phyloP scores from a whole-genome alignment of 2,329 filamentous ascomycete species.

The Neoarthrinium moseri region DNA sequence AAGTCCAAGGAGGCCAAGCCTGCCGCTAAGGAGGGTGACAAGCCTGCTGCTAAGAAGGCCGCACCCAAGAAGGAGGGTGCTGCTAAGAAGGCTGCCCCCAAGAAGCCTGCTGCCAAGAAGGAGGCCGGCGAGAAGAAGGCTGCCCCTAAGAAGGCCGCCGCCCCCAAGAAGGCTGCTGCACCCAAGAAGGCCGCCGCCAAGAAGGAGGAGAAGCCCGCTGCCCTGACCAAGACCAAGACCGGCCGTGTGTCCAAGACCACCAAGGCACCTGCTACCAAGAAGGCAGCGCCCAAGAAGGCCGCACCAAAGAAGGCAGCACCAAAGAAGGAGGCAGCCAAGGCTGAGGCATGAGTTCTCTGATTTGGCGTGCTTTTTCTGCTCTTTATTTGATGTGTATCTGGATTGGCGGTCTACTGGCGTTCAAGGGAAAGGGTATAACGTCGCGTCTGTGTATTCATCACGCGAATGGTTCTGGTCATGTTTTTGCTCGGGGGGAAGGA shows the following conservation, averaged over 20 bases:
- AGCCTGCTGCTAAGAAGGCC: slow-evolving; percentile 38
- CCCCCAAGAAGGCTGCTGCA: slow-evolving; percentile 32
- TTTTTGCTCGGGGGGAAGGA: slow-evolving; percentile 20
- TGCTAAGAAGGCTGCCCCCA: slow-evolving; percentile 68
- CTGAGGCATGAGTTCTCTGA: slow-evolving; percentile 21
- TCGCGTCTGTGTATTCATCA: slow-evolving; percentile 19
- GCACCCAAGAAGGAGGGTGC: slow-evolving; percentile 39
- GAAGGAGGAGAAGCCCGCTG: slow-evolving; percentile 75
- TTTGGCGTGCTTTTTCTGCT: slow-evolving; percentile 34
- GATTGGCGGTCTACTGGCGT: slow-evolving; percentile 30
- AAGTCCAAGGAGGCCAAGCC: slow-evolving; percentile 54
- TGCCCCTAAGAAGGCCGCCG: slow-evolving; percentile 61
- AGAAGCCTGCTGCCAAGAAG: slow-evolving; percentile 37
- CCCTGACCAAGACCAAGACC: slow-evolving; percentile 55
- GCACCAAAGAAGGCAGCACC: slow-evolving; percentile 39
- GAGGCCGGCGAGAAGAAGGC: slow-evolving; percentile 51
- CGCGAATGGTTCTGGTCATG: slow-evolving; percentile 24
- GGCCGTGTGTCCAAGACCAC: slow-evolving; percentile 37
- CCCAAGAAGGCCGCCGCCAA: slow-evolving; percentile 41
- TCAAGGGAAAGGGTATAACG: slow-evolving; percentile 29
- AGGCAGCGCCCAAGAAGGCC: slow-evolving; percentile 40
- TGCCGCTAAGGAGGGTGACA: slow-evolving; percentile 24
- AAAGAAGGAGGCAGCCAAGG: slow-evolving; percentile 36
- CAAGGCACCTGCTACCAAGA: slow-evolving; percentile 41
- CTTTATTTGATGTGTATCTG: slow-evolving; percentile 34